phyloP scores from a whole-genome alignment of 345 rosid species.

The Linum usitatissimum region DNA sequence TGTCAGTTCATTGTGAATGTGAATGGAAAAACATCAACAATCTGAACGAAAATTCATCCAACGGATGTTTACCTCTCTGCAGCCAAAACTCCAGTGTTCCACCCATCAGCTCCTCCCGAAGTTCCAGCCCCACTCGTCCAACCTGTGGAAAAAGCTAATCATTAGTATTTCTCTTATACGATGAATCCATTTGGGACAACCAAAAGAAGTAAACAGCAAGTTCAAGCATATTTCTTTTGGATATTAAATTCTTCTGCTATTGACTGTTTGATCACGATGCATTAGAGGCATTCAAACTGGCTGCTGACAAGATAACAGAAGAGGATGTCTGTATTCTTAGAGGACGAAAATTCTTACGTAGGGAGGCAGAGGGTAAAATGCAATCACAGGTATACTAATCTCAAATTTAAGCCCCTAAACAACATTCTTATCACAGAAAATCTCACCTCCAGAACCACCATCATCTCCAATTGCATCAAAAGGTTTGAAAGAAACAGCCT shows the following conservation, averaged over 20 bases:
- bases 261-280: neutral
- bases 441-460: constrained; percentile 59
- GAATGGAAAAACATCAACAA: no score
- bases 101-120: constrained; percentile 43
- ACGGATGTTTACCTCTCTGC: constrained; percentile 38
- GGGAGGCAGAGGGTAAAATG: neutral
- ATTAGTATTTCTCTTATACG: neutral
- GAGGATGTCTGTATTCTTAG: neutral
- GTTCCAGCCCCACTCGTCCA: constrained; percentile 61
- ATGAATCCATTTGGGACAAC: constrained; percentile 3
- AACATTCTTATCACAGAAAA: constrained; percentile 7
- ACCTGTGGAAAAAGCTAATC: constrained; percentile 20
- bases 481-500: constrained; percentile 43
- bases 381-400: neutral
- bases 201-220: constrained; percentile 1
- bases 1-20: neutral
- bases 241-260: no score
- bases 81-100: constrained; percentile 51
- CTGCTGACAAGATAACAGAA: neutral
- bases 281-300: neutral
- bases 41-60: neutral
- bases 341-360: neutral
- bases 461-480: constrained; percentile 61
- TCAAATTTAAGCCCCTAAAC: neutral
- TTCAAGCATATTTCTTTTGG: neutral